Evolutionary conservation across 371 early-diverging fungal species (phyloP).

Genomic region (Syncephalastrum racemosum): DNA sequence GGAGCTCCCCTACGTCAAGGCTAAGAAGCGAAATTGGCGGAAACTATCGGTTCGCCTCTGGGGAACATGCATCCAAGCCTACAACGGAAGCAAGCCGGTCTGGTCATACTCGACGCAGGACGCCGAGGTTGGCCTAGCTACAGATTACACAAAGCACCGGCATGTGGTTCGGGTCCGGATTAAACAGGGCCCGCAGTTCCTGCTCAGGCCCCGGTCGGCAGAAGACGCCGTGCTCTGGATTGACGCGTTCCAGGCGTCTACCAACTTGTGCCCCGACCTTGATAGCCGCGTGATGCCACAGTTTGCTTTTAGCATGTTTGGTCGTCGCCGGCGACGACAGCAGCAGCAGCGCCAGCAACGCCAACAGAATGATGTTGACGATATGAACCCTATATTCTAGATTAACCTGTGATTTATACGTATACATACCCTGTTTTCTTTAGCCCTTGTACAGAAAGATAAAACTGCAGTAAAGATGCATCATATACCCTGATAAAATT

Average conservation of each 20-base stretch:
- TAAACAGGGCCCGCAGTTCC: slow-evolving; percentile 38
- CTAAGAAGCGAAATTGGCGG: slow-evolving; percentile 30
- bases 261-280: slow-evolving; percentile 38
- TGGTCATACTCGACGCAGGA: slow-evolving; percentile 42
- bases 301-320: slow-evolving; percentile 22
- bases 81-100: slow-evolving; percentile 23
- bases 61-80: slow-evolving; percentile 22
- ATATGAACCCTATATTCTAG: no score
- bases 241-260: slow-evolving; percentile 35
- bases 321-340: slow-evolving; percentile 24
- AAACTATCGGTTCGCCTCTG: slow-evolving; percentile 17
- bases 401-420: no score
- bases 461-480: no score
- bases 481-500: no score
- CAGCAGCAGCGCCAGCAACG: neutral
- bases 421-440: no score
- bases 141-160: slow-evolving; percentile 40
- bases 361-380: no score
- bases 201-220: slow-evolving; percentile 25
- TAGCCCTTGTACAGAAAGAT: no score
- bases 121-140: slow-evolving; percentile 33
- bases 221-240: slow-evolving; percentile 35
- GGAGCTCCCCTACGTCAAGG: slow-evolving; percentile 14
- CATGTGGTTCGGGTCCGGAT: slow-evolving; percentile 39
- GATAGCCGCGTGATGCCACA: slow-evolving; percentile 45